A percentile compares a stretch with the other conserved stretches of the same genome.
These are phyloP conservation scores for Stevia rebaudiana DNA, from an alignment of 140 eudicot genomes.

Conservation along the genomic window DNA sequence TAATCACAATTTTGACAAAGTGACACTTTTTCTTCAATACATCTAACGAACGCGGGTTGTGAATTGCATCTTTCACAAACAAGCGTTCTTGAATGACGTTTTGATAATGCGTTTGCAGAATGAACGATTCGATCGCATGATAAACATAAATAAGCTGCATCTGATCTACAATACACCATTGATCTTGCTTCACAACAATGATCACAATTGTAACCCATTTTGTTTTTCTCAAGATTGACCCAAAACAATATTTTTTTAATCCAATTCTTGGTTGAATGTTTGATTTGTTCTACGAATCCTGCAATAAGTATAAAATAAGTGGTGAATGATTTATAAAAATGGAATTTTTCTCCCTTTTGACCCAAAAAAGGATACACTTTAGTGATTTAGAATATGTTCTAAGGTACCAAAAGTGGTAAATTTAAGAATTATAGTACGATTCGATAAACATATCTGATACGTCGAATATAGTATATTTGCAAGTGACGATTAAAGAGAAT, in stretches of 20 bases:
- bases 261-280: neutral
- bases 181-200: constrained; percentile 81
- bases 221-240: constrained; percentile 9
- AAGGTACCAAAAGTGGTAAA: constrained; percentile 13
- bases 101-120: constrained; percentile 84
- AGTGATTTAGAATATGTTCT: constrained; percentile 22
- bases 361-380: constrained; percentile 22
- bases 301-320: constrained; percentile 14
- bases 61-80: constrained; percentile 79
- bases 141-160: constrained; percentile 85
- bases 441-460: constrained; percentile 2
- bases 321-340: constrained; percentile 5
- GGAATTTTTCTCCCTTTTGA: neutral
- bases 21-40: constrained; percentile 67
- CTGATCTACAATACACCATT: constrained; percentile 87
- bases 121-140: constrained; percentile 85
- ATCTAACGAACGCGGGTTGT: constrained; percentile 76
- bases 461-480: constrained; percentile 12
- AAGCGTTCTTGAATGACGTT: constrained; percentile 85
- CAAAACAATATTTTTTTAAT: neutral
- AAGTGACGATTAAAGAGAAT: neutral
- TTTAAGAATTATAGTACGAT: constrained; percentile 6
- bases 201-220: constrained; percentile 78
- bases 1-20: constrained; percentile 90
- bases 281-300: constrained; percentile 13